phyloP scores from a whole-genome alignment of 345 rosid genomes.

The Syzygium aqueum region DNA sequence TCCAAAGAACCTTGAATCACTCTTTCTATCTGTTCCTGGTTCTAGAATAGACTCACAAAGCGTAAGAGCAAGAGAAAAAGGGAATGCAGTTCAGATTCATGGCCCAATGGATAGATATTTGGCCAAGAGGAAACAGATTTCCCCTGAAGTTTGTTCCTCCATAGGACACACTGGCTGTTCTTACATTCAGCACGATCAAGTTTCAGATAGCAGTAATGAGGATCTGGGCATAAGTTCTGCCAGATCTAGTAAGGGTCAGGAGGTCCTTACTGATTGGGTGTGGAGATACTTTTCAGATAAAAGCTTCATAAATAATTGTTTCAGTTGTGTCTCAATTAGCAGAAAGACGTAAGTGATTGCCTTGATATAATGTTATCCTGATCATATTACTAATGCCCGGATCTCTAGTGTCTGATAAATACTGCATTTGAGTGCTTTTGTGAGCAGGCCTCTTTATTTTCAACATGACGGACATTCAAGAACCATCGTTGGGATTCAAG shows the following conservation, averaged over 20 bases:
- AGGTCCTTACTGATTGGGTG: conserved; percentile 62
- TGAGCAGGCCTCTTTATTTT: conserved; percentile 66
- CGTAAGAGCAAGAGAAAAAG: conserved; percentile 8
- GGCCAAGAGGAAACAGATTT: conserved; percentile 3
- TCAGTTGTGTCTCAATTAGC: conserved; percentile 26
- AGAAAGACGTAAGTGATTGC: conserved; percentile 32
- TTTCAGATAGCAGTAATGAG: not conserved
- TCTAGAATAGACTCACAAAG: conserved; percentile 18
- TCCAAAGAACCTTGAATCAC: conserved; percentile 35
- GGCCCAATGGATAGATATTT: conserved; percentile 77
- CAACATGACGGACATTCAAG: conserved; percentile 88
- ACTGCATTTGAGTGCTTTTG: not conserved
- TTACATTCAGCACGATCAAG: not conserved
- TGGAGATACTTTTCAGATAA: conserved; percentile 67
- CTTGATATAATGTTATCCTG: not conserved
- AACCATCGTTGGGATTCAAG: conserved; percentile 68
- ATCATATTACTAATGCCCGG: not conserved
- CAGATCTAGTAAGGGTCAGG: conserved; percentile 21
- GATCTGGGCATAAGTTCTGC: conserved; percentile 5
- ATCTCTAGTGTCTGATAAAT: not conserved
- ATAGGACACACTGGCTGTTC: not conserved
- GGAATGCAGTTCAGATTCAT: conserved; percentile 19
- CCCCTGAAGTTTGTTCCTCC: not conserved
- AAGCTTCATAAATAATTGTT: conserved; percentile 13
- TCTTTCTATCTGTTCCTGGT: conserved; percentile 65